These are phyloP conservation scores for Erodium chrysanthum DNA, from an alignment of 441 rosid genomes.

Conservation along the genomic window DNA sequence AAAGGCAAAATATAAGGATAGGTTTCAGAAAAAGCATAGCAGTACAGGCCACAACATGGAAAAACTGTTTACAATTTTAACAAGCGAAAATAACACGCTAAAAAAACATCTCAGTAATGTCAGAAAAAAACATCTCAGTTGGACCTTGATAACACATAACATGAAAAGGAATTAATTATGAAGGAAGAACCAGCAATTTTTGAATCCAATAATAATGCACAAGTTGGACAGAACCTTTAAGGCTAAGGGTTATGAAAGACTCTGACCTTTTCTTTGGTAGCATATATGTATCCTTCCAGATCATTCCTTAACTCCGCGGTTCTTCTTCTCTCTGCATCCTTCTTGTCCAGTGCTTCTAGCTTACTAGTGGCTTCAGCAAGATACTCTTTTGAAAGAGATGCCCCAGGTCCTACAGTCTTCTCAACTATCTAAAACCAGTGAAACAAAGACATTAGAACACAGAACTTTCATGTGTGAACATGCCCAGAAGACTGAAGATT, in stretches of 20 bases:
- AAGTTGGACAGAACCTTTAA: conserved; percentile 14
- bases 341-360: conserved; percentile 72
- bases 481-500: background rate
- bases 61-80: no score
- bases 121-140: background rate
- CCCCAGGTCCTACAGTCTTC: conserved; percentile 77
- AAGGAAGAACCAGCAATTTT: no score
- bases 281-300: conserved; percentile 86
- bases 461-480: background rate
- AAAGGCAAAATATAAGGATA: no score
- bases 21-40: no score
- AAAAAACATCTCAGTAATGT: background rate
- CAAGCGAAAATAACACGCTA: background rate
- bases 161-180: background rate
- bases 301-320: conserved; percentile 88
- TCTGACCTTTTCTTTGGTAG: conserved; percentile 90
- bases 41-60: no score
- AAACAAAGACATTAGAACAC: conserved; percentile 11
- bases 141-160: background rate
- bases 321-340: conserved; percentile 75
- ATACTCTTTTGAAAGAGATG: conserved; percentile 51
- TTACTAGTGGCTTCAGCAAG: conserved; percentile 54
- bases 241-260: conserved; percentile 8
- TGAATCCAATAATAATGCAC: no score
- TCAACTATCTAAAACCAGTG: conserved; percentile 48